Conservation (phyloP, 148 eudicot species). For the Camellia sinensis region DNA sequence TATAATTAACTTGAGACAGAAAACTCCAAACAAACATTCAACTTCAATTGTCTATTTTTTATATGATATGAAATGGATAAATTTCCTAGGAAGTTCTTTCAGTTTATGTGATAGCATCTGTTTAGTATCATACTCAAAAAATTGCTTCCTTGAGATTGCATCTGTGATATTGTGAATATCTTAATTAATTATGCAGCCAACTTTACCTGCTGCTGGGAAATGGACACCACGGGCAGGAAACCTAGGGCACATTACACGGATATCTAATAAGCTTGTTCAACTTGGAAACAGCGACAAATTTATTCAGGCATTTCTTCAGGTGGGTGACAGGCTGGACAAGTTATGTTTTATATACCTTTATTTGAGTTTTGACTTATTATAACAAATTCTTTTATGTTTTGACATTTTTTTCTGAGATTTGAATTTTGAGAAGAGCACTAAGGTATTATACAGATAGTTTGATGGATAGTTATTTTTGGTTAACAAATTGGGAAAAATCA, state of each 20-base stretch:
- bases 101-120: constrained; percentile 5
- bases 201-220: constrained; percentile 66
- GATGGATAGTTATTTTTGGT: not conserved
- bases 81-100: not conserved
- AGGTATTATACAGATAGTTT: not conserved
- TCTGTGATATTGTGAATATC: not conserved
- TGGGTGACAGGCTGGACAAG: constrained; percentile 24
- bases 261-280: constrained; percentile 81
- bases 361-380: constrained; percentile 4
- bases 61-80: not conserved
- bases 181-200: constrained; percentile 61
- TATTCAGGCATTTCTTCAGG: constrained; percentile 74
- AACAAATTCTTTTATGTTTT: constrained; percentile 2
- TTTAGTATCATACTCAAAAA: not conserved
- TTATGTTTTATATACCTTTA: not conserved
- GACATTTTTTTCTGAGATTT: not conserved
- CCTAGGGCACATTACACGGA: constrained; percentile 84
- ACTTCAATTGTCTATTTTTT: not conserved
- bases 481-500: not conserved
- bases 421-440: constrained; percentile 3
- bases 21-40: not conserved
- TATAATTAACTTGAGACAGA: not conserved
- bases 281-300: constrained; percentile 48
- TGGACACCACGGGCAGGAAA: constrained; percentile 70
- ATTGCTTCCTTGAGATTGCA: not conserved